Conservation (phyloP, 768 basidiomycete species). For the Mycena haematopus region DNA sequence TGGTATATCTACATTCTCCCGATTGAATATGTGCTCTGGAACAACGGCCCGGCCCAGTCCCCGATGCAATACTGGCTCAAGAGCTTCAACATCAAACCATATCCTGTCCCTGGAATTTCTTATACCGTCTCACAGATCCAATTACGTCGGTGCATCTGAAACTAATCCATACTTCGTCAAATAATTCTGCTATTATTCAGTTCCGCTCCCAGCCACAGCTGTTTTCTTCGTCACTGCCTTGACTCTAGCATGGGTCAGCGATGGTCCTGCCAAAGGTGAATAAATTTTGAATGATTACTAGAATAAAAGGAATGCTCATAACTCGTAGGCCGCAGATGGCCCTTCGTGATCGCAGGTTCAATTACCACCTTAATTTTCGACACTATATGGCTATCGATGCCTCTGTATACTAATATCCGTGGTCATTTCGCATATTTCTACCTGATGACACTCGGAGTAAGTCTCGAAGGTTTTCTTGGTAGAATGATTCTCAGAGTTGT, state of each 20-base stretch:
- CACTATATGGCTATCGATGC: conserved; percentile 24
- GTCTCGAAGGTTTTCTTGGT: neutral
- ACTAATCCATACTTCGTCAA: neutral
- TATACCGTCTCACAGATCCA: conserved; percentile 30
- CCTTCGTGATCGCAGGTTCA: conserved; percentile 21
- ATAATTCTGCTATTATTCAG: conserved; percentile 8
- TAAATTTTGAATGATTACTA: neutral
- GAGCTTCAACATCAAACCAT: conserved; percentile 31
- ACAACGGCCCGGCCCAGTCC: conserved; percentile 27
- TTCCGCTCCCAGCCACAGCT: conserved; percentile 28
- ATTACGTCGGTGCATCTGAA: conserved; percentile 17
- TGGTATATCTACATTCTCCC: conserved; percentile 31
- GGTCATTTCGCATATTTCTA: conserved; percentile 33
- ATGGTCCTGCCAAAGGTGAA: conserved; percentile 26
- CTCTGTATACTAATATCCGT: conserved; percentile 23
- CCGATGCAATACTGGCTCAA: conserved; percentile 32
- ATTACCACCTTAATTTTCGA: conserved; percentile 23
- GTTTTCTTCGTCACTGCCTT: conserved; percentile 27
- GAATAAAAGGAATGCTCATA: neutral
- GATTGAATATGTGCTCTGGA: conserved; percentile 31
- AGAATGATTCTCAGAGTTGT: neutral
- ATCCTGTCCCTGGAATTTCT: conserved; percentile 26
- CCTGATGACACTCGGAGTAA: conserved; percentile 27
- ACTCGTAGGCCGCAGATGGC: conserved; percentile 24
- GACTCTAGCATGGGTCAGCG: conserved; percentile 28